Conservation (phyloP, 305 asterid species). For the Andrographis paniculata region DNA sequence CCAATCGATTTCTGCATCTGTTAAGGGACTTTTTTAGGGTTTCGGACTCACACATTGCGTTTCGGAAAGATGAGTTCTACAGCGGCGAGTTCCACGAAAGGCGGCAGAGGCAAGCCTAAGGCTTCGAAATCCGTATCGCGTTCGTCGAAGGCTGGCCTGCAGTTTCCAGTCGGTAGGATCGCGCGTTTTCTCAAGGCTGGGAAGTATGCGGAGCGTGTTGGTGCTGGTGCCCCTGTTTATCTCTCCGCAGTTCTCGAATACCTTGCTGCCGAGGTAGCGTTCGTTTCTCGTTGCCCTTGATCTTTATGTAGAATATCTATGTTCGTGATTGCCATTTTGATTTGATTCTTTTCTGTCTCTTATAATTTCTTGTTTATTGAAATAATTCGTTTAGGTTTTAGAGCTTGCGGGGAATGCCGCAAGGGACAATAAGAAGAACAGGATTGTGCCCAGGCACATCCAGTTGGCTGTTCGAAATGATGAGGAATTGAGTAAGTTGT, state of each 20-base stretch:
- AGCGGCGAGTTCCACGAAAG: not conserved
- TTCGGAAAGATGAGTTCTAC: conserved; percentile 5
- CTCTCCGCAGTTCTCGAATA: conserved; percentile 7
- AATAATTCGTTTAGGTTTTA: conserved; percentile 1
- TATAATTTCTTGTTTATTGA: not conserved
- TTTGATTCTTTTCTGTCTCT: not conserved
- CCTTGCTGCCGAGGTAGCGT: conserved; percentile 12
- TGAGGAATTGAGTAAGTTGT: conserved; percentile 1
- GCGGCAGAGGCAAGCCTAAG: conserved; percentile 6
- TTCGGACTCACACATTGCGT: not conserved
- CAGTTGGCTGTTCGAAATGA: conserved; percentile 1
- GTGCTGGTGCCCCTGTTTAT: conserved; percentile 8
- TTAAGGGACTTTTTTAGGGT: not conserved
- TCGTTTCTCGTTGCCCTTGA: not conserved
- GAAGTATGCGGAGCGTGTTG: conserved; percentile 7
- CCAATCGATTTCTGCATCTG: not conserved
- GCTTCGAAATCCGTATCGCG: conserved; percentile 11
- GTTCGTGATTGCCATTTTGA: not conserved
- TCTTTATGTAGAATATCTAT: not conserved
- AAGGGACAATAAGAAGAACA: not conserved
- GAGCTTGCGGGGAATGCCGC: conserved; percentile 9
- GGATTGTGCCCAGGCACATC: conserved; percentile 9
- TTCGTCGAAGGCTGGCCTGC: conserved; percentile 4
- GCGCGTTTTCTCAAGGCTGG: conserved; percentile 11
- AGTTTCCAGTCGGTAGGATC: conserved; percentile 12